Conservation (phyloP, 176 grass and related monocot genomes). For the Oropetium thomaeum region DNA sequence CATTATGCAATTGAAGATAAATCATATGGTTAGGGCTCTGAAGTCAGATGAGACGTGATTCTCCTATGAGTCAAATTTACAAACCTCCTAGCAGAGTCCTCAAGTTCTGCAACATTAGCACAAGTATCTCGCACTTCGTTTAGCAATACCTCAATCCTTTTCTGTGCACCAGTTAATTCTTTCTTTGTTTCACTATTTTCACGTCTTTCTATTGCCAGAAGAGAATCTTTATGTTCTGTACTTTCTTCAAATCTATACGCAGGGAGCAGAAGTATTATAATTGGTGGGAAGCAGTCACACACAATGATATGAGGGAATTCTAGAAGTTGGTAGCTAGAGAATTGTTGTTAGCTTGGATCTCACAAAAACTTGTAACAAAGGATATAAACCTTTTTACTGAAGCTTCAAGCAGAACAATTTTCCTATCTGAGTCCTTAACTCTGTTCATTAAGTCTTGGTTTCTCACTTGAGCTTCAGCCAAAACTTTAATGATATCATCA, state of each 20-base stretch:
- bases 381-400: conserved; percentile 54
- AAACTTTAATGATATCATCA: conserved; percentile 39
- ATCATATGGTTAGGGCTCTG: conserved; percentile 34
- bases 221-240: conserved; percentile 42
- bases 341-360: conserved; percentile 8
- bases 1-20: conserved; percentile 37
- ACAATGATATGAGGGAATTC: background rate
- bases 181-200: conserved; percentile 52
- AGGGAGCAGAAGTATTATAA: conserved; percentile 41
- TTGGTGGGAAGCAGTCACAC: background rate
- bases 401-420: conserved; percentile 45
- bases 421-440: conserved; percentile 40
- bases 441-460: conserved; percentile 37
- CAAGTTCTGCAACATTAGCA: conserved; percentile 47
- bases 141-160: conserved; percentile 52
- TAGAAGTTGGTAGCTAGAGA: conserved; percentile 17
- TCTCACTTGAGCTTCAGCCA: conserved; percentile 40
- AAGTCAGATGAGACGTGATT: conserved; percentile 29
- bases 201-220: conserved; percentile 54
- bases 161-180: conserved; percentile 45
- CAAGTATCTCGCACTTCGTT: conserved; percentile 42
- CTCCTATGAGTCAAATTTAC: conserved; percentile 33
- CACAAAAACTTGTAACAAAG: conserved; percentile 24
- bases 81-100: conserved; percentile 53
- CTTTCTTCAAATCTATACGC: conserved; percentile 57